phyloP scores from a whole-genome alignment of 371 early-diverging fungal species.

The Rhizopus arrhizus region DNA sequence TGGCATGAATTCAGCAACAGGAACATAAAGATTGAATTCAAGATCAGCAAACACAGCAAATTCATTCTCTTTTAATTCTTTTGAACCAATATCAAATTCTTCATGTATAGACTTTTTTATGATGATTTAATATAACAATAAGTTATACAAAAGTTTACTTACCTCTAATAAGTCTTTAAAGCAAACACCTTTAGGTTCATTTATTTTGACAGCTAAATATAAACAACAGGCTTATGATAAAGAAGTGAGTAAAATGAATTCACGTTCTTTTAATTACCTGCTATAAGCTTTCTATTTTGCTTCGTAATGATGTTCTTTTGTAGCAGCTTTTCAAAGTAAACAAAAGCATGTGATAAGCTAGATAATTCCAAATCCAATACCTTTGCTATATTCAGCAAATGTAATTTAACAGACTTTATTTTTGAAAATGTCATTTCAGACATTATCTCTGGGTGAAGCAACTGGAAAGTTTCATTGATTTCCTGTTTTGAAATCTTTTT shows the following conservation, averaged over 20 bases:
- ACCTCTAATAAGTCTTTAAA: slow-evolving; percentile 31
- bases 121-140: not conserved
- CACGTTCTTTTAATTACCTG: not conserved
- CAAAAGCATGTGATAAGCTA: slow-evolving; percentile 84
- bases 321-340: slow-evolving; percentile 92
- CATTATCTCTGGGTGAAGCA: slow-evolving; percentile 70
- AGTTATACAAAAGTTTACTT: not conserved
- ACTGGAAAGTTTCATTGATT: slow-evolving; percentile 76
- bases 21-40: slow-evolving; percentile 82
- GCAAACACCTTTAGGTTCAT: slow-evolving; percentile 74
- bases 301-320: slow-evolving; percentile 48
- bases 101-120: slow-evolving; percentile 28
- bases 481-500: slow-evolving; percentile 42
- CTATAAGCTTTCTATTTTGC: slow-evolving; percentile 8
- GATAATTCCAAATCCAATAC: slow-evolving; percentile 82
- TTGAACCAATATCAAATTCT: slow-evolving; percentile 70
- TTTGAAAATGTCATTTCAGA: slow-evolving; percentile 72
- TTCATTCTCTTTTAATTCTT: slow-evolving; percentile 79
- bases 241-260: slow-evolving; percentile 17
- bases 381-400: slow-evolving; percentile 52
- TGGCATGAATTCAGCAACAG: slow-evolving; percentile 78
- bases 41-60: slow-evolving; percentile 83
- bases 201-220: slow-evolving; percentile 80
- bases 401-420: slow-evolving; percentile 71
- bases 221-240: slow-evolving; percentile 81